Base-by-base conservation (phyloP, 495 filamentous ascomycete species). In the Trichoderma orchidacearum region DNA sequence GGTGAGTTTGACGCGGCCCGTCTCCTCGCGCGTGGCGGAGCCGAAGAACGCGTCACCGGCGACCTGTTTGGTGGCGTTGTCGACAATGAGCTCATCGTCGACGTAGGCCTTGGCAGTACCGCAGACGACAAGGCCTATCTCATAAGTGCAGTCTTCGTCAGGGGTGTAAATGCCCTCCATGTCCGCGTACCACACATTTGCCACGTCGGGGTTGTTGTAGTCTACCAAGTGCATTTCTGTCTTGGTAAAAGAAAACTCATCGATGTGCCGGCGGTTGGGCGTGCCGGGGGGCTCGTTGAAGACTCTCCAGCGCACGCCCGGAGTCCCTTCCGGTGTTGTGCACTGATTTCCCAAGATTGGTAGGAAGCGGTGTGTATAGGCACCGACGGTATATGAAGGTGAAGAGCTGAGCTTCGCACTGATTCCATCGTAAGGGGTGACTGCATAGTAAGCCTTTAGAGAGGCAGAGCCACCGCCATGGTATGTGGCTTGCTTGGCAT, bases 401-500 rank as follows among this genome's bases (percentile, higher is more conserved):
- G 60, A 61, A 6, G 66, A 69, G 64, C 34, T 62, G 30, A 69
- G 75, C 69, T 67, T 78, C 18, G 70, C 72, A 21, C 68, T 69
- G n/a, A 89, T 78, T 17, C 82, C 85, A 12, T 86, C 82, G 58
- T 78, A 86, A 0, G 85, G 85, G 0, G 81, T 82, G 28, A 85
- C 74, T 3, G 78, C 76, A 64, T 88, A 87, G 66, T 87, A 87
- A 0, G 85, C 77, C 27, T 73, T 72, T 30, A 90, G 66, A 5
- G 80, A 79, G 0, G 85, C 85, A 32, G 82, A 86, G 13, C 85
- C 85, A 58, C 85, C 85, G 51, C 85, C 85, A 61, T 83, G 81
- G 65, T 82, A 85, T 11, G 81, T 75, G 1, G 84, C 80, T 28
- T 82, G 66, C 61, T 84, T 85, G 31, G 86, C 78, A 64, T 91